phyloP scores from a whole-genome alignment of 192 early-diverging fungal species.

The Rhizophagus sp. region DNA sequence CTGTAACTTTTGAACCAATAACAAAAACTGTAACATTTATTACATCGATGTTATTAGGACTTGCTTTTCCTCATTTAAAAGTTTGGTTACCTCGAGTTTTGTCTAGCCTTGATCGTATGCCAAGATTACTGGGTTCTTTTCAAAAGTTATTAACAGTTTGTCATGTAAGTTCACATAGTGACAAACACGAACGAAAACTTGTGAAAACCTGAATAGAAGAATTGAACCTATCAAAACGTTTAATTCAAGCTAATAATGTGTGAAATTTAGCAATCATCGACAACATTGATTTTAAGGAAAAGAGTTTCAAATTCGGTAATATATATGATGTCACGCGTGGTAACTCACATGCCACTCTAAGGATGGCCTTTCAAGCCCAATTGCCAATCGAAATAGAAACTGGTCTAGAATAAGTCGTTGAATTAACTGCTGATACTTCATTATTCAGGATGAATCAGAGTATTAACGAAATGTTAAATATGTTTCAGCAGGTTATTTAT shows the following conservation, averaged over 20 bases:
- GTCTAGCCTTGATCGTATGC: too few species aligned
- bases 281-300: conserved; percentile 1
- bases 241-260: background rate
- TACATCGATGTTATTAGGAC: too few species aligned
- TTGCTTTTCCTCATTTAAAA: too few species aligned
- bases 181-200: background rate
- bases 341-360: background rate
- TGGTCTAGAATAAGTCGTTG: background rate
- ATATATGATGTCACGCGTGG: background rate
- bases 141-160: too few species aligned
- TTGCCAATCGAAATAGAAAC: background rate
- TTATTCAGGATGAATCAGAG: background rate
- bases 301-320: background rate
- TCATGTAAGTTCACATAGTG: background rate
- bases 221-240: background rate
- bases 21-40: too few species aligned
- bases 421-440: background rate
- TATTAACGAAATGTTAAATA: too few species aligned
- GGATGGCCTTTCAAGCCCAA: background rate
- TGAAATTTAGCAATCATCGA: background rate
- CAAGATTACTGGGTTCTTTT: too few species aligned
- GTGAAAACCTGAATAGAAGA: background rate
- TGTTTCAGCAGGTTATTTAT: too few species aligned
- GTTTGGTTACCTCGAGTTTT: too few species aligned
- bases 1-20: too few species aligned